Percentiles rank a stretch among this genome's conserved stretches.
Conservation (phyloP, 805 yeast species). For the Saturnispora quitensis region DNA sequence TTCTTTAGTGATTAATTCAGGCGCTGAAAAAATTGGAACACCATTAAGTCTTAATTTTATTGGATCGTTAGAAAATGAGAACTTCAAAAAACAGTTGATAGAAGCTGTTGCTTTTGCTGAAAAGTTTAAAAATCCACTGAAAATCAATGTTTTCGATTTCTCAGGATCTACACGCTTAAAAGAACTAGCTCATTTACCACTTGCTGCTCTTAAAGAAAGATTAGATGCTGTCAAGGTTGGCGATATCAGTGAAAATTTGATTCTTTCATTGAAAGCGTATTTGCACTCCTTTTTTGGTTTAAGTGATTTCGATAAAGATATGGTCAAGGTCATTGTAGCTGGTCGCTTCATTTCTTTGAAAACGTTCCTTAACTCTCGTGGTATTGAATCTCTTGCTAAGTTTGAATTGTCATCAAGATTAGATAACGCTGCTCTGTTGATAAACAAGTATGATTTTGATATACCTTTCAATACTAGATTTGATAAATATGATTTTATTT, state of each 20-base stretch:
- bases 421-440: neutral
- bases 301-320: neutral
- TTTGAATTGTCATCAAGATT: conserved; percentile 12
- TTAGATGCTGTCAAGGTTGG: neutral
- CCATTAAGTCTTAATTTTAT: conserved; percentile 38
- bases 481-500: conserved; percentile 17
- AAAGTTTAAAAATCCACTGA: conserved; percentile 5
- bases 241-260: neutral
- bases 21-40: neutral
- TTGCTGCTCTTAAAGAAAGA: neutral
- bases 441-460: neutral
- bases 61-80: conserved; percentile 41
- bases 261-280: neutral
- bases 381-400: conserved; percentile 5
- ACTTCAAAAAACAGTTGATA: conserved; percentile 36
- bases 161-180: conserved; percentile 1
- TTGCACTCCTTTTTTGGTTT: conserved; percentile 3
- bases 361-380: neutral
- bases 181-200: neutral
- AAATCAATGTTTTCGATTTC: conserved; percentile 2
- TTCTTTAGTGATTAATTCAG: neutral
- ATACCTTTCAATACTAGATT: neutral
- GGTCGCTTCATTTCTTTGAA: conserved; percentile 38
- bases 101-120: conserved; percentile 24
- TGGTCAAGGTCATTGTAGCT: conserved; percentile 27